Base-by-base conservation (phyloP, 2,329 filamentous ascomycete genomes). In the Monosporascus sp. region DNA sequence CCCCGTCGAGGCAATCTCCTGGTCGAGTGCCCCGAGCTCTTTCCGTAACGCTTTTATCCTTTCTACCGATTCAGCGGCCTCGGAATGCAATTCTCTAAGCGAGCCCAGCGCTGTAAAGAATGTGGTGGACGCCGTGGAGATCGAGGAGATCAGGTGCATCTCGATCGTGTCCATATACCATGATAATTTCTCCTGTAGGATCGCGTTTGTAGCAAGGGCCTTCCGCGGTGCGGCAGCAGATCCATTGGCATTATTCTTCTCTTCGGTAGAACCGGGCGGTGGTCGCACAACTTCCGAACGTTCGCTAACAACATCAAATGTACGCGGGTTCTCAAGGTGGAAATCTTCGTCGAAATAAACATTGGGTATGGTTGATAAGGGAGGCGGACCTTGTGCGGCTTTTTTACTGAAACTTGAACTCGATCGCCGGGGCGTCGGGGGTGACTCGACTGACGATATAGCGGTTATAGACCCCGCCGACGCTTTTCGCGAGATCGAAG, bases 141-240 rank as follows among this genome's bases (percentile, higher is more conserved):
- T 99, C 0, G 92, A 96, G 35, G 90, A 90, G 62, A 99, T 97
- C 7, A 99, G 77, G 68, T 99, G 94, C 51, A 99, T 90, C 68
- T 99, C 94, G 22, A 99, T 91, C 0, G 94, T 99, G 68, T 99
- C 94, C 91, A 99, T 96, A 70, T 99, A 99, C 94, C 94, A 99
- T 0, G 94, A 97, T 14, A 99, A 77, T 71, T 99, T 99, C 71
- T 99, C 94, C 68, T 99, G 94, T 37, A 99, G 71, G 54, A 99
- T 99, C 0, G 94, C 94, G 71, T 99, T 99, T 0, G 92, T 97
- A 7, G 93, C 93, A 27, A 99, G 77, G 1, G 90, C 89, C 68
- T 97, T 97, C 55, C 93, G 83, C 8, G 88, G 85, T 11, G 80
- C 79, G 22, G 79, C 72, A 0, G 79, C 73, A 49, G 74, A 76